Evolutionary conservation across 2,329 filamentous ascomycete species (phyloP).

Genomic region (Laburnicola sp.): DNA sequence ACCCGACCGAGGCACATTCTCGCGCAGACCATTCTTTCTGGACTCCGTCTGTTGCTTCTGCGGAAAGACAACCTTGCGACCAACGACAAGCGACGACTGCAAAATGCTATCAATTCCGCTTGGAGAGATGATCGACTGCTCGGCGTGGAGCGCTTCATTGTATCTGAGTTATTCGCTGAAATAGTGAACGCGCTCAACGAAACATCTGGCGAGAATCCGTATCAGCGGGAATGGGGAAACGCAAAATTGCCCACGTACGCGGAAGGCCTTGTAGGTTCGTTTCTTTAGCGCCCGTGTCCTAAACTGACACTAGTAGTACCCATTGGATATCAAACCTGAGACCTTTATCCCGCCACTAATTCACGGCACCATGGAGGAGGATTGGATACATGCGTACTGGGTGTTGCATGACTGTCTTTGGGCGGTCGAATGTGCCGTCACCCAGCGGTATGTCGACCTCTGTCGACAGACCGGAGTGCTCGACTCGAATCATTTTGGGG

Average conservation of each 20-base stretch:
- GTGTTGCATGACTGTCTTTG: slow-evolving; percentile 41
- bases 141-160: slow-evolving; percentile 38
- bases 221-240: slow-evolving; percentile 24
- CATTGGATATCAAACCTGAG: slow-evolving; percentile 35
- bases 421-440: slow-evolving; percentile 40
- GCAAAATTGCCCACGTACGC: slow-evolving; percentile 33
- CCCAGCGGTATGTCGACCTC: slow-evolving; percentile 42
- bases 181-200: slow-evolving; percentile 31
- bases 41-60: slow-evolving; percentile 39
- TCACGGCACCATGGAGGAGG: slow-evolving; percentile 29
- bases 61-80: slow-evolving; percentile 29
- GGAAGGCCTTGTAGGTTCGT: slow-evolving; percentile 32
- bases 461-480: slow-evolving; percentile 21
- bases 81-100: slow-evolving; percentile 36
- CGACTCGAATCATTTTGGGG: slow-evolving; percentile 7
- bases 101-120: slow-evolving; percentile 36
- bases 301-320: slow-evolving; percentile 33
- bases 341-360: slow-evolving; percentile 27
- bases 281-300: background rate
- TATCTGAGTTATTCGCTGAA: slow-evolving; percentile 35
- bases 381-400: slow-evolving; percentile 40
- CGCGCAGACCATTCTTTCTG: slow-evolving; percentile 36
- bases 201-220: slow-evolving; percentile 18
- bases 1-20: slow-evolving; percentile 24
- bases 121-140: slow-evolving; percentile 40